Conservation (phyloP, 2,329 filamentous ascomycete genomes). For the Ophidiomyces ophidiicola region DNA sequence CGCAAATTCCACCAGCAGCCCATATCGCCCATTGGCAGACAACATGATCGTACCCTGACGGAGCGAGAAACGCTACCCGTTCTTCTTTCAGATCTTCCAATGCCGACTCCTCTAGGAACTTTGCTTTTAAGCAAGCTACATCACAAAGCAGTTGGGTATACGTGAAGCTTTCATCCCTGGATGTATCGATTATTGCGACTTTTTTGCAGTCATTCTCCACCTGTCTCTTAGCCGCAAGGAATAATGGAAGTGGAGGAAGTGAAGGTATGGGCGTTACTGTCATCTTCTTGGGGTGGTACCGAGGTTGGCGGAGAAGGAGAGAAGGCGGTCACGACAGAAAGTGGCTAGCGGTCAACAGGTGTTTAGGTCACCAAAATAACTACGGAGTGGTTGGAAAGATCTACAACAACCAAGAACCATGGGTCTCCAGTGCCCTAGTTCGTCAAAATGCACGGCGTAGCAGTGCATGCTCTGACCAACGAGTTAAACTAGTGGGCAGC, state of each 20-base stretch:
- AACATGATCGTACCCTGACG: conserved; percentile 34
- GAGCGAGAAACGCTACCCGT: conserved; percentile 30
- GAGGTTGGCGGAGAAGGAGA: background rate
- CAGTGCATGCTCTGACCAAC: no score
- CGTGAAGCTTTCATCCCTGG: conserved; percentile 31
- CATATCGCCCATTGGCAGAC: conserved; percentile 35
- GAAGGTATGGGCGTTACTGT: conserved; percentile 13
- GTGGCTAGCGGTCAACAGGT: no score
- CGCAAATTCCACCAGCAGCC: conserved; percentile 34
- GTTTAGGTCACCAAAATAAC: background rate
- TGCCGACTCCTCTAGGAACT: conserved; percentile 25
- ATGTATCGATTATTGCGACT: conserved; percentile 29
- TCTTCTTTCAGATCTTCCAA: conserved; percentile 28
- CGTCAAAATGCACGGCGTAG: no score
- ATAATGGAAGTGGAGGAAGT: conserved; percentile 31
- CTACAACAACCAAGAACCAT: no score
- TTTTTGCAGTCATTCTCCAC: conserved; percentile 25
- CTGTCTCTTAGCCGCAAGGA: conserved; percentile 28
- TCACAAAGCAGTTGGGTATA: conserved; percentile 32
- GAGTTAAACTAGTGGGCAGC: no score
- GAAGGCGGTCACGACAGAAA: no score
- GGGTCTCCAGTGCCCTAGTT: no score
- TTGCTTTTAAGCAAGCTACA: conserved; percentile 26
- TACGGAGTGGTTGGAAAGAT: no score
- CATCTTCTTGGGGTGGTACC: background rate